Conservation (phyloP, 331 rosid species). For the Telfairia occidentalis region DNA sequence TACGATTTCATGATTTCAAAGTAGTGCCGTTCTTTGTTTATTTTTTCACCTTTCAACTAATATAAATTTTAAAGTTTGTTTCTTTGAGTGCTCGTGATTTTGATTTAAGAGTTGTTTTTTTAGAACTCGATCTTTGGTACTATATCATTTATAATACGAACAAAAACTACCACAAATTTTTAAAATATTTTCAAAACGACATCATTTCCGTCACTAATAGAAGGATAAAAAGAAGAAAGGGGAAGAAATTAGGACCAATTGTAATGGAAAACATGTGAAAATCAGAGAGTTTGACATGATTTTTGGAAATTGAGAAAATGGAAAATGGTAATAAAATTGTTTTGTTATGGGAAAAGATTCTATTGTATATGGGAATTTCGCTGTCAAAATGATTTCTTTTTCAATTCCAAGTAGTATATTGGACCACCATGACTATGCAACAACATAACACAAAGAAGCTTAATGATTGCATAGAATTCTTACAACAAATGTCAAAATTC, state of each 20-base stretch:
- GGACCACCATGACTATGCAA: conserved; percentile 7
- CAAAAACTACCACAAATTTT: too few species aligned
- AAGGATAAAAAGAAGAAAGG: neutral
- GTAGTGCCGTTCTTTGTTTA: neutral
- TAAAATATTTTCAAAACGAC: too few species aligned
- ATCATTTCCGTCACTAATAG: neutral
- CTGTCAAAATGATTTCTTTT: neutral
- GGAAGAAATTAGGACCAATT: neutral
- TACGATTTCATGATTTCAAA: neutral
- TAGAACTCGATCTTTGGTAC: too few species aligned
- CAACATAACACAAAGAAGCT: neutral
- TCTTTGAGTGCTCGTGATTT: too few species aligned
- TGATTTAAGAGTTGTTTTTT: too few species aligned
- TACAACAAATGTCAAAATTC: neutral
- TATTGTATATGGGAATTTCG: neutral
- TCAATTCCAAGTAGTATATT: neutral
- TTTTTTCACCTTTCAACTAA: neutral
- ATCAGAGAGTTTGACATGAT: neutral
- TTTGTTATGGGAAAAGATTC: neutral
- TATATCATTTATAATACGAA: too few species aligned
- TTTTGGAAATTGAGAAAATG: neutral
- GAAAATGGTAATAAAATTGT: neutral
- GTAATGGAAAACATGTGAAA: neutral
- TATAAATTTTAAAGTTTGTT: too few species aligned
- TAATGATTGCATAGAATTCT: neutral